Conservation (phyloP, 2,329 filamentous ascomycete species). For the Sclerotiophoma versabilis region DNA sequence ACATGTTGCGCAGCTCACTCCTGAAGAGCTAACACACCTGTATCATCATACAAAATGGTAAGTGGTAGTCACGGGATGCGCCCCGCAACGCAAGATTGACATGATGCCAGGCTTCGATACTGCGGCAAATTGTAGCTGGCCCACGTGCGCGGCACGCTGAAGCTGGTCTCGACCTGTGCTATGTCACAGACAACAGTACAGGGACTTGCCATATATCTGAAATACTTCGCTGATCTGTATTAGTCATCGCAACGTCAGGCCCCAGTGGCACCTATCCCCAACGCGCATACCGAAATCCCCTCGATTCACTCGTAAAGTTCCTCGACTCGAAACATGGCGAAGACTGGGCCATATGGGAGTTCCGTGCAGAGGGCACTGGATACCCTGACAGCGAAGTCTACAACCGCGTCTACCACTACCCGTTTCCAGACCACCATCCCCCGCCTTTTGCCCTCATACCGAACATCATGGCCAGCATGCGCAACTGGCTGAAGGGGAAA, state of each 20-base stretch:
- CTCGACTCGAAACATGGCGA: slow-evolving; percentile 80
- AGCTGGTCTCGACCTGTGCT: slow-evolving; percentile 91
- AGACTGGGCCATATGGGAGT: slow-evolving; percentile 97
- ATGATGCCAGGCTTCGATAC: slow-evolving; percentile 56
- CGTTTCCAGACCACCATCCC: slow-evolving; percentile 96
- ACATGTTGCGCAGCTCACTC: slow-evolving; percentile 15
- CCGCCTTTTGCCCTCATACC: slow-evolving; percentile 91
- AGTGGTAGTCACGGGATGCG: background rate
- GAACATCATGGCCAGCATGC: slow-evolving; percentile 89
- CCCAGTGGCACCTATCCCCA: slow-evolving; percentile 89
- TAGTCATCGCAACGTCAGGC: slow-evolving; percentile 77
- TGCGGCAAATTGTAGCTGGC: slow-evolving; percentile 90
- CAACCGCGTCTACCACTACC: slow-evolving; percentile 84
- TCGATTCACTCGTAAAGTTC: slow-evolving; percentile 85
- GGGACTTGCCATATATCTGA: slow-evolving; percentile 42
- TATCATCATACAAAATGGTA: slow-evolving; percentile 4
- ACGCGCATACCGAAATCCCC: slow-evolving; percentile 90
- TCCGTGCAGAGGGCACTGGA: slow-evolving; percentile 92
- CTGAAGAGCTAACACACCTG: background rate
- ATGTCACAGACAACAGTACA: slow-evolving; percentile 81
- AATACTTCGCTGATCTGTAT: slow-evolving; percentile 47
- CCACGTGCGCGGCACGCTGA: slow-evolving; percentile 85
- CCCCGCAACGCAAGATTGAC: slow-evolving; percentile 5
- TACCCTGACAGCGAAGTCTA: slow-evolving; percentile 93
- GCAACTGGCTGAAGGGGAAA: slow-evolving; percentile 74